Evolutionary conservation across 2,329 filamentous ascomycete genomes (phyloP).

Genomic region (Sclerotinia subarctica): DNA sequence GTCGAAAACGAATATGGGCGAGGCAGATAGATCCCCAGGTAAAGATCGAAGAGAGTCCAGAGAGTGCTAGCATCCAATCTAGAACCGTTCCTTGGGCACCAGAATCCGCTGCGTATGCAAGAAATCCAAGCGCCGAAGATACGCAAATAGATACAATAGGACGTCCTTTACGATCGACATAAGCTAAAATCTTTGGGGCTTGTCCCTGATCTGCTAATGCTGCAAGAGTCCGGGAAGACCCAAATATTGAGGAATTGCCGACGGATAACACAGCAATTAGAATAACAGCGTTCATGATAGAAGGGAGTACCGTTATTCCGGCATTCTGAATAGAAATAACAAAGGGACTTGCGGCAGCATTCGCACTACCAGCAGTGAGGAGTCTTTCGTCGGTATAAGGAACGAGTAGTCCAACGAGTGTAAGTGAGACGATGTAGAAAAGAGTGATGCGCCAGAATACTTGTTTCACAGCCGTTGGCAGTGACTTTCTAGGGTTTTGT

Average conservation of each 20-base stretch:
- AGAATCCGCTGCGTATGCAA: constrained; percentile 73
- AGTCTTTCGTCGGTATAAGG: constrained; percentile 67
- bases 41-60: constrained; percentile 70
- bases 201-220: constrained; percentile 86
- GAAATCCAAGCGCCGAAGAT: constrained; percentile 65
- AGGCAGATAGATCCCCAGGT: constrained; percentile 84
- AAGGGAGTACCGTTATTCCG: constrained; percentile 75
- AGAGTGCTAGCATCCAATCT: constrained; percentile 75
- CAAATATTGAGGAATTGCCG: constrained; percentile 88
- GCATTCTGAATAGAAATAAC: constrained; percentile 88
- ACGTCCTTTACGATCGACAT: constrained; percentile 79
- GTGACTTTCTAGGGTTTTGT: constrained; percentile 72
- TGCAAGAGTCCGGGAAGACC: constrained; percentile 83
- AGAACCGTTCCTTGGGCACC: constrained; percentile 57
- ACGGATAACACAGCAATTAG: constrained; percentile 87
- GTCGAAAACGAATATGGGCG: constrained; percentile 88
- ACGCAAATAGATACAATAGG: constrained; percentile 70
- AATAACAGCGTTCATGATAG: constrained; percentile 93
- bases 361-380: constrained; percentile 54
- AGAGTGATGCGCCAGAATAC: constrained; percentile 92
- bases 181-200: constrained; percentile 72
- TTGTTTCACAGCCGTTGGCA: constrained; percentile 86
- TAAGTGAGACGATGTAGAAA: constrained; percentile 83
- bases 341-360: constrained; percentile 80
- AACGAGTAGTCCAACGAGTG: constrained; percentile 78